phyloP scores from a whole-genome alignment of 768 basidiomycete genomes.

The Pisolithus sp. region DNA sequence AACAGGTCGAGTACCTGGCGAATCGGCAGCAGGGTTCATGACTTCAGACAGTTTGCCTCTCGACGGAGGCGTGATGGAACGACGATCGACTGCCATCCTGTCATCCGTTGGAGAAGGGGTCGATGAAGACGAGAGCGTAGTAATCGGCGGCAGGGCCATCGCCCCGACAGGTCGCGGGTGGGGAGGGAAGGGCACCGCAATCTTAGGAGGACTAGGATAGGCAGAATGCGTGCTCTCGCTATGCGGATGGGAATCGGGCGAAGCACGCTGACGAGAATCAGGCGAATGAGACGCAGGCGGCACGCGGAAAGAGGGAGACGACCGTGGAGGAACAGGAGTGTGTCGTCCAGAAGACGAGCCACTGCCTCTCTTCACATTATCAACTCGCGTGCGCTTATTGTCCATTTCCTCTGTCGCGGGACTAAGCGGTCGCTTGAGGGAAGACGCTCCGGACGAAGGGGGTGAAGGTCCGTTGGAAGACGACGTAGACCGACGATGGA shows the following conservation, averaged over 20 bases:
- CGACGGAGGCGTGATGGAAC: conserved; percentile 44
- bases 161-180: conserved; percentile 64
- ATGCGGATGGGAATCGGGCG: conserved; percentile 57
- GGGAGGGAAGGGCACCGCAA: conserved; percentile 60
- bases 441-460: conserved; percentile 41
- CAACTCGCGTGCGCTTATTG: conserved; percentile 60
- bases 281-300: conserved; percentile 67
- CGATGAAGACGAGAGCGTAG: conserved; percentile 60
- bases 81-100: conserved; percentile 30
- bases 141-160: conserved; percentile 64
- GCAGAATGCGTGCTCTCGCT: conserved; percentile 16
- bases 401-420: conserved; percentile 57
- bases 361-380: conserved; percentile 42
- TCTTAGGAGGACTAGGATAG: conserved; percentile 45
- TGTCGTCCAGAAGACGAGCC: conserved; percentile 48
- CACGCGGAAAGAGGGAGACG: conserved; percentile 67
- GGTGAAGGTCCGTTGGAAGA: conserved; percentile 60
- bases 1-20: conserved; percentile 46
- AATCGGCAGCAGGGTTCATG: conserved; percentile 42
- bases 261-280: conserved; percentile 50
- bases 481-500: conserved; percentile 61
- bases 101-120: conserved; percentile 47
- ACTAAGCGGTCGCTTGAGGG: conserved; percentile 65
- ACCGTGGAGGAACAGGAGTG: conserved; percentile 58
- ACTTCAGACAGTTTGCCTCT: conserved; percentile 49